Evolutionary conservation across 2,329 filamentous ascomycete genomes (phyloP).

Genomic region (Cylindrodendrum hubeiense): DNA sequence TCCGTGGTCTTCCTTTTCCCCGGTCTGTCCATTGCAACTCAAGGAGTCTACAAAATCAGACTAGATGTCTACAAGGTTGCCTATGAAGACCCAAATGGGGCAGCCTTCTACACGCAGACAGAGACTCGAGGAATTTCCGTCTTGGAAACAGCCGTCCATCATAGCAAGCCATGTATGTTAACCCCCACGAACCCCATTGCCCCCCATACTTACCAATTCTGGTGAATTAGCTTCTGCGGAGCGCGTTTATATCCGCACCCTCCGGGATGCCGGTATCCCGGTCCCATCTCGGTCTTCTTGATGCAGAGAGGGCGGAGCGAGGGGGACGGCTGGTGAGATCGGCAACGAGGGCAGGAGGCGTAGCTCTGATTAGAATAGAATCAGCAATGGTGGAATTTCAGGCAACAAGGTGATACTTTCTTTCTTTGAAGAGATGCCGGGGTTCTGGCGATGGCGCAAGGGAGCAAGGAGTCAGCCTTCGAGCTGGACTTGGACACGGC

Average conservation of each 20-base stretch:
- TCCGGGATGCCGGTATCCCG: neutral
- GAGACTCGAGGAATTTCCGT: conserved; percentile 33
- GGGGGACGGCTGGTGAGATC: neutral
- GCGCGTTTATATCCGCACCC: neutral
- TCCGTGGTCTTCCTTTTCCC: conserved; percentile 43
- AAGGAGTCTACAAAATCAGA: conserved; percentile 43
- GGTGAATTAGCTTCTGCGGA: neutral
- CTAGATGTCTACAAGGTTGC: conserved; percentile 45
- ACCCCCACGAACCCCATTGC: neutral
- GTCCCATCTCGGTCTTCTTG: neutral
- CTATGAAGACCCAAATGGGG: conserved; percentile 23
- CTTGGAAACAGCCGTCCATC: conserved; percentile 9
- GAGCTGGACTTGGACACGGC: neutral
- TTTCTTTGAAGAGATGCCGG: neutral
- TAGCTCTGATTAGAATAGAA: neutral
- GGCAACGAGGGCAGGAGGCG: neutral
- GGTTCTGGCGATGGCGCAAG: neutral
- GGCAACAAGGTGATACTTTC: neutral
- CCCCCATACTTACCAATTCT: neutral
- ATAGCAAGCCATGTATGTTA: conserved; percentile 23
- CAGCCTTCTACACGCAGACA: conserved; percentile 29
- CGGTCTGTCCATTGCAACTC: conserved; percentile 37
- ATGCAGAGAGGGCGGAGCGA: neutral
- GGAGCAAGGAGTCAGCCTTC: neutral
- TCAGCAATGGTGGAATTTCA: neutral